Base-by-base conservation (phyloP, 768 basidiomycete genomes). In the Dioszegia crocea region DNA sequence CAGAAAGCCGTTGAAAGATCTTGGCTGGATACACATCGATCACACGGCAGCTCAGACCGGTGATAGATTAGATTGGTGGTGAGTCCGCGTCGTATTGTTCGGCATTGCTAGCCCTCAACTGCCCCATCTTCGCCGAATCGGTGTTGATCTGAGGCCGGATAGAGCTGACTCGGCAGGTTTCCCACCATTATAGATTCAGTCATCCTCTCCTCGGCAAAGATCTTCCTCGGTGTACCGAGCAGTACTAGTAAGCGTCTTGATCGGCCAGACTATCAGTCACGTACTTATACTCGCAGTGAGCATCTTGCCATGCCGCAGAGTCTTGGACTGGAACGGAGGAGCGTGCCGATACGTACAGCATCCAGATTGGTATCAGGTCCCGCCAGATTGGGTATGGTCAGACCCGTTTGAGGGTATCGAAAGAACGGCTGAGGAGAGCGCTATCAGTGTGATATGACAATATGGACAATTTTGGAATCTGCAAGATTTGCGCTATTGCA, bases 131-230 rank as follows among this genome's bases (percentile, higher is more conserved):
- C n/a, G n/a, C n/a, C n/a, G n/a, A n/a, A n/a, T n/a, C n/a, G n/a
- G n/a, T n/a, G n/a, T n/a, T n/a, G n/a, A n/a, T n/a, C 40, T 11
- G 5, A 27, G 29, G 10, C 47, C 27, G 10, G 5, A 41, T 36
- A 16, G 2, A 14, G 40, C 31, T 43, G 53, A 33, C 14, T 43
- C 5, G 16, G 19, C 12, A 60, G 59, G 59, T 19, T 57, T 5
- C 55, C 60, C 44, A 52, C 56, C 8, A 44, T 61, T 19, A 31
- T 61, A 23, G 60, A 61, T 29, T 31, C 49, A 6, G 48, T 52
- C 29, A 61, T 61, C 21, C 36, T 61, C n/a, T 43, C 43, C 3
- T 31, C 29, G 2, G 33, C 55, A 3, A 30, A 51, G 31, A 47
- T 44, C 5, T 61, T 61, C 56, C 44, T 61, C n/a, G 60, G 60